Conservation (phyloP, 306 rosid genomes). For the Delonix regia region DNA sequence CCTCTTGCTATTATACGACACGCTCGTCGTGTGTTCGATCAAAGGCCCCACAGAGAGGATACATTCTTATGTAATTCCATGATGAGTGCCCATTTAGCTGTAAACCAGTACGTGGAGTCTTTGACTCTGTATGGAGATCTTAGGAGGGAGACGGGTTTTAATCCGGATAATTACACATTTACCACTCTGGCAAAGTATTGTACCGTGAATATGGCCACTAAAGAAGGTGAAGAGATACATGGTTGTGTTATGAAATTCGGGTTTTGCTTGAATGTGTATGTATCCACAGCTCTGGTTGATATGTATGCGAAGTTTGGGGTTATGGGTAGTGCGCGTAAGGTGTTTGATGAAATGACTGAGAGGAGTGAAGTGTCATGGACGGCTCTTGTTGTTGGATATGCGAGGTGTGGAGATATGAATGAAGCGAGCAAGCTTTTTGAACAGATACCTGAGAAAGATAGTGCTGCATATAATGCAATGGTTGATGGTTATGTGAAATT, state of each 20-base stretch:
- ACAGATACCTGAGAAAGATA: constrained; percentile 58
- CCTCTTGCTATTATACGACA: constrained; percentile 41
- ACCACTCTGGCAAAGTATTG: constrained; percentile 60
- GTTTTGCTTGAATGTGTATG: constrained; percentile 56
- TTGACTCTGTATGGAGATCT: constrained; percentile 57
- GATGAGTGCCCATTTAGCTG: constrained; percentile 47
- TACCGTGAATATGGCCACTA: constrained; percentile 26
- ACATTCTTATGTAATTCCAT: constrained; percentile 63
- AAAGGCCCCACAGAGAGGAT: constrained; percentile 39
- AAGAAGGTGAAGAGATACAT: constrained; percentile 57
- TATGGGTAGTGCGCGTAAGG: constrained; percentile 49
- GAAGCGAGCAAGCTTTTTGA: constrained; percentile 65
- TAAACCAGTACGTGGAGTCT: constrained; percentile 43
- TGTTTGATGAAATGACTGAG: constrained; percentile 66
- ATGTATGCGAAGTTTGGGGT: constrained; percentile 62
- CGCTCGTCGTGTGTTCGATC: constrained; percentile 63
- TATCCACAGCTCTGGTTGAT: constrained; percentile 62
- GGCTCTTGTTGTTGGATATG: constrained; percentile 65
- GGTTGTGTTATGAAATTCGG: constrained; percentile 52
- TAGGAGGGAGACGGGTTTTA: constrained; percentile 34
- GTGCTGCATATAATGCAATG: constrained; percentile 59
- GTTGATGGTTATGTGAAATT: constrained; percentile 68
- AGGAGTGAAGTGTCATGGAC: constrained; percentile 68
- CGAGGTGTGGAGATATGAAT: constrained; percentile 57
- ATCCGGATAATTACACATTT: constrained; percentile 53